Conservation (phyloP, 1,284 basidiomycete genomes). For the Cutaneotrichosporon curvatum region DNA sequence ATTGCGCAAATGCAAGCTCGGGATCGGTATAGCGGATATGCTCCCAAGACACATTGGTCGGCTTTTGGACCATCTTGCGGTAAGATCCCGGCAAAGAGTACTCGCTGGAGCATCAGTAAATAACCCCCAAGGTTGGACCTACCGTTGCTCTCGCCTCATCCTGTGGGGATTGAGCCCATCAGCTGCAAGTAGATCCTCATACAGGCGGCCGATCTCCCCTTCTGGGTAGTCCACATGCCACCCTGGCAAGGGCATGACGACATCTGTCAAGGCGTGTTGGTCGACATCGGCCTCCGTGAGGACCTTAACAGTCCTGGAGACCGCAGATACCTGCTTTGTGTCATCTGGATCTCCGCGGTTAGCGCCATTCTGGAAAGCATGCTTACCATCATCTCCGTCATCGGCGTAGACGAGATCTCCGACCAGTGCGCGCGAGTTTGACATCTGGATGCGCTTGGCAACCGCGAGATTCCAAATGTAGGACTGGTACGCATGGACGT, state of each 20-base stretch:
- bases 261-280: constrained; percentile 81
- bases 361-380: neutral
- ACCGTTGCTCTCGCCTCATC: constrained; percentile 83
- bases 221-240: constrained; percentile 84
- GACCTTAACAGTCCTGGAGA: constrained; percentile 57
- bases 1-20: constrained; percentile 79
- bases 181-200: constrained; percentile 66
- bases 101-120: constrained; percentile 54
- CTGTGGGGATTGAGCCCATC: constrained; percentile 85
- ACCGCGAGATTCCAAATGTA: constrained; percentile 98
- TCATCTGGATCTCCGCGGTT: neutral
- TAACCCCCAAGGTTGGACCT: constrained; percentile 30
- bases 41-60: constrained; percentile 70
- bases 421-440: constrained; percentile 64
- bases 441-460: constrained; percentile 81
- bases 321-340: constrained; percentile 33
- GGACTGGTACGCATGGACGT: constrained; percentile 96
- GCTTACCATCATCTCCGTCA: constrained; percentile 45
- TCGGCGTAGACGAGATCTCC: constrained; percentile 74
- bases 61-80: constrained; percentile 79
- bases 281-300: constrained; percentile 67
- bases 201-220: constrained; percentile 71
- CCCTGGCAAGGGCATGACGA: constrained; percentile 91
- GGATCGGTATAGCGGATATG: constrained; percentile 86
- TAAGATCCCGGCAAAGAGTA: constrained; percentile 90